phyloP scores from a whole-genome alignment of 2,329 filamentous ascomycete genomes.

The Claviceps sp. region DNA sequence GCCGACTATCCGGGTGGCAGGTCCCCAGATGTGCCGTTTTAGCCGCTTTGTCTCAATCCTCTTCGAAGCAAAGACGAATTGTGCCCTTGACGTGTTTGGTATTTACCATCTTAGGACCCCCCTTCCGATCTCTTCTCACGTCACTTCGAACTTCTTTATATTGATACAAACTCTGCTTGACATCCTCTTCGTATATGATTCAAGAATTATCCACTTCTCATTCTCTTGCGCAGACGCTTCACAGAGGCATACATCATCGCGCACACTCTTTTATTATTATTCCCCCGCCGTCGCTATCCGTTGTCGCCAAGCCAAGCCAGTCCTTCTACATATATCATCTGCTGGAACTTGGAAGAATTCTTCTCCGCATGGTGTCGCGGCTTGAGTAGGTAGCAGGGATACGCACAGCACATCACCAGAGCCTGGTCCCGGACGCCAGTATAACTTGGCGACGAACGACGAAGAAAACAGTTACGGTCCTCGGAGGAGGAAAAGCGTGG shows the following conservation, averaged over 20 bases:
- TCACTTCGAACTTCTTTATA: background rate
- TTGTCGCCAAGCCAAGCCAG: background rate
- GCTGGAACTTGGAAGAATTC: background rate
- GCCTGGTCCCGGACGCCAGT: background rate
- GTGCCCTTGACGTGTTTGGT: background rate
- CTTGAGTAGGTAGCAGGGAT: no score
- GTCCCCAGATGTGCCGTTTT: slow-evolving; percentile 3
- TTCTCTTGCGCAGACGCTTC: background rate
- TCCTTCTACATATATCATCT: background rate
- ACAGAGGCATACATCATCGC: background rate
- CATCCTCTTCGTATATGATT: no score
- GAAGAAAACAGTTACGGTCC: background rate
- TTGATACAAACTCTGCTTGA: background rate
- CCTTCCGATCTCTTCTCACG: background rate
- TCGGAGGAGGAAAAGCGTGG: background rate
- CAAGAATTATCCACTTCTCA: no score
- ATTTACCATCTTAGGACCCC: background rate
- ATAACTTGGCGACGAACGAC: background rate
- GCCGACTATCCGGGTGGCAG: slow-evolving; percentile 5
- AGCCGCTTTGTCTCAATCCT: slow-evolving; percentile 3
- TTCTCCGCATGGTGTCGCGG: no score
- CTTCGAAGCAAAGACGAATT: background rate
- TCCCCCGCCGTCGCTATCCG: background rate
- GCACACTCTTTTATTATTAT: background rate
- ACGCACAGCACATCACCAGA: background rate